Base-by-base conservation (phyloP, 176 grass and related monocot species). In the Thinopyrum elongatum region DNA sequence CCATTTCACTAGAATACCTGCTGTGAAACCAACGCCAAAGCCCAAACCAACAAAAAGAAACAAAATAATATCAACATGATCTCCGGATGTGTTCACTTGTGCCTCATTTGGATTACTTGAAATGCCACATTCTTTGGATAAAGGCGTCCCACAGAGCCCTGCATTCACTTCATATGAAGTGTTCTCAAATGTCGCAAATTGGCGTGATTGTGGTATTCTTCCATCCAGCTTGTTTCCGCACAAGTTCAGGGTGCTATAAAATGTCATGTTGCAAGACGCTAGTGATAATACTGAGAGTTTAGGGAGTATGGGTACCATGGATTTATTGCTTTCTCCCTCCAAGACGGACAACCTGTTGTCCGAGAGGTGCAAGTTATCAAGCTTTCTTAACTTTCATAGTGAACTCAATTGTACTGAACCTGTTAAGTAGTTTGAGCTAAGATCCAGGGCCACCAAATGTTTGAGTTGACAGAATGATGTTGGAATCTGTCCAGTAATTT, bases 401-500 rank as follows among this genome's bases (percentile, higher is more conserved):
- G 77, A 70, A 67, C 14, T 33, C 16, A 67, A 30, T 8, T 67
- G 29, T 67, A 67, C 15, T 10, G 1, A 33, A 67, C 64, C 64
- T 67, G 64, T 67, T 31, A 67, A 67, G 64, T 67, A 33, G 11
- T 67, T 67, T 67, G 64, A 17, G 3, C 12, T 35, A 67, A 85
- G 6, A 7, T 77, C 59, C 3, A 85, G 22, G 2, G 1, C 0
- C 10, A 26, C 11, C 13, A 76, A 53, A 13, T 33, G 34, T 65
- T 16, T 68, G 15, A 84, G 55, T 17, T 55, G 8, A 39, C 59
- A 78, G 21, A 84, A 57, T 17, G 71, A 78, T 44, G 30, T 33
- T 6, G 83, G 83, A 68, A 86, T 86, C 31, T 27, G 21, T 11
- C 83, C 73, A 34, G n/a, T 79, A 31, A 79, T 55, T 34, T 79